Evolutionary conservation across 2,329 filamentous ascomycete genomes (phyloP).

Genomic region (Stachybotrys elegans): DNA sequence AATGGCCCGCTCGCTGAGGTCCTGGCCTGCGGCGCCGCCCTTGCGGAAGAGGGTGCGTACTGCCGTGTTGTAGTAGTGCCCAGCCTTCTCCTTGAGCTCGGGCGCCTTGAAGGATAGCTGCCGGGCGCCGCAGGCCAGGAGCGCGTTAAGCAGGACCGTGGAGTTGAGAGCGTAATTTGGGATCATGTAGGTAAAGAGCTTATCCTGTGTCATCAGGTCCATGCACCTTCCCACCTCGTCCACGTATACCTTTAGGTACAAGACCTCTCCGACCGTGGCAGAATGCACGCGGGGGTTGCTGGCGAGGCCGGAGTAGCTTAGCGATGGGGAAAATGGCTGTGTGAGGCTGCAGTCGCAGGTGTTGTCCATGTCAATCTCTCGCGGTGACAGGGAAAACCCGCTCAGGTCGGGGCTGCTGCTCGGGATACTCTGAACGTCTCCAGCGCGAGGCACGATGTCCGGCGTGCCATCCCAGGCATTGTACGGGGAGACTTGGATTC

Average conservation of each 20-base stretch:
- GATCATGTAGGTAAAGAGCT: conserved; percentile 81
- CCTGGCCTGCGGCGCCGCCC: conserved; percentile 77
- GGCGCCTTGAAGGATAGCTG: conserved; percentile 70
- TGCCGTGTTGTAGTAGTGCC: conserved; percentile 81
- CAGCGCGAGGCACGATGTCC: too few species aligned
- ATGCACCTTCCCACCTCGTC: conserved; percentile 91
- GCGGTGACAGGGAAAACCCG: too few species aligned
- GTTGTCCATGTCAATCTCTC: too few species aligned
- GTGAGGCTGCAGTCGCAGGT: too few species aligned
- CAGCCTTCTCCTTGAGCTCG: conserved; percentile 70
- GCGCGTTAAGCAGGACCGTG: conserved; percentile 83
- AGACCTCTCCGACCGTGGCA: conserved; percentile 62
- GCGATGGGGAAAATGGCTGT: too few species aligned
- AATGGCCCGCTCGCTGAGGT: conserved; percentile 78
- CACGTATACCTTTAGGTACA: conserved; percentile 90
- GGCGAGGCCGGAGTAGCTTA: too few species aligned
- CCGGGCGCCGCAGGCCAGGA: conserved; percentile 81
- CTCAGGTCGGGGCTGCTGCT: too few species aligned
- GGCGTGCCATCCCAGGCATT: too few species aligned
- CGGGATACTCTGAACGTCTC: too few species aligned
- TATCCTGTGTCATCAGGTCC: conserved; percentile 81
- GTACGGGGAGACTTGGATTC: too few species aligned
- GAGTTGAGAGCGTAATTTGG: conserved; percentile 78
- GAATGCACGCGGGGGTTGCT: too few species aligned
- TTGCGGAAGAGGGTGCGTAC: conserved; percentile 71